Evolutionary conservation across 495 filamentous ascomycete species (phyloP), one percentile per base, ranked within the genome.

Genomic region (Xeromyces bisporus): DNA sequence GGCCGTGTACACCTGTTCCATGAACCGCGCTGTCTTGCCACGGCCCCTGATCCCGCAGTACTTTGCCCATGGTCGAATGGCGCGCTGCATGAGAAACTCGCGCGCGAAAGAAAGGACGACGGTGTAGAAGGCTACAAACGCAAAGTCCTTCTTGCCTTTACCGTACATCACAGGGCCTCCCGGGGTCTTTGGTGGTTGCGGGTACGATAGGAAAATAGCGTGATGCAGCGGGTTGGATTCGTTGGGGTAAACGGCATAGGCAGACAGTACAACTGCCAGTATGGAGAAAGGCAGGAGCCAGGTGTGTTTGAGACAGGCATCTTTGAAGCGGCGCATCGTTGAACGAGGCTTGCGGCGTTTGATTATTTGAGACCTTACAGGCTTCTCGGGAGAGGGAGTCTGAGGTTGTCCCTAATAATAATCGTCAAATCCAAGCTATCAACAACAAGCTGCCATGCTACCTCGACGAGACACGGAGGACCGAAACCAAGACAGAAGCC

Each of bases 1-100:
- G n/a, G 84, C 89, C 1, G 87, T 94, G 60, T 97, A 97, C 41
- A 80, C 69, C 55, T 97, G 89, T 54, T 97, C 89, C 82, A 94
- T 91, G 65, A 92, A 96, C 10, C 89, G 75, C 7, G 79, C 67
- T 31, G 86, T 81, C 60, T 94, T 97, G 26, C 69, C 71, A 18
- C 75, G 70, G 28, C 68, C 71, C 26, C 58, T 68, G 41, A 97
- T 73, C 3, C 84, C 82, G 29, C 57, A 71, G 35, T 60, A 62
- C 15, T 71, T 57, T 3, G 85, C 86, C 41, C 83, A 52, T 0
- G 83, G 89, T 4, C 80, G 79, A 33, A 96, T 69, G 28, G 93
- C 35, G 40, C 80, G 79, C 61, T 93, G 87, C 87, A 96, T 93
- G 48, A 92, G 60, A 55, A 94, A 93, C 49, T 96, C 87, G 40